These are phyloP conservation scores for Cordyceps javanica DNA, from an alignment of 2,329 filamentous ascomycete genomes.

Conservation along the genomic window DNA sequence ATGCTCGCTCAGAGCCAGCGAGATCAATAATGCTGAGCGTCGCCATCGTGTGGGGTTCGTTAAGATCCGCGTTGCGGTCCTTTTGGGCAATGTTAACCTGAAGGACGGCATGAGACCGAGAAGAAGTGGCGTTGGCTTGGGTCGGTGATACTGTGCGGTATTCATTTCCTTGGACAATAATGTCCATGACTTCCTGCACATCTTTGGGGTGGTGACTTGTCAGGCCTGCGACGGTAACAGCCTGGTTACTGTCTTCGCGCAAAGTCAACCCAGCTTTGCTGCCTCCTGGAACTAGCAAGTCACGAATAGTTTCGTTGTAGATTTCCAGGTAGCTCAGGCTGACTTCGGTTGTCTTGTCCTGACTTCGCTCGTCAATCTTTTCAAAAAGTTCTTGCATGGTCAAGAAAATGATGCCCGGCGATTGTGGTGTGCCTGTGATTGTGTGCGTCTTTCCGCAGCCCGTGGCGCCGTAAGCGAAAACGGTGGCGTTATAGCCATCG, in stretches of 20 bases:
- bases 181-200: constrained; percentile 97
- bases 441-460: constrained; percentile 99
- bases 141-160: constrained; percentile 94
- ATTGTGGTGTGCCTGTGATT: constrained; percentile 84
- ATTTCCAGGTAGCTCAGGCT: constrained; percentile 95
- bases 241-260: constrained; percentile 88
- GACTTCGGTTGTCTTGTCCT: constrained; percentile 84
- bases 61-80: constrained; percentile 84
- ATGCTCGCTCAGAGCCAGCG: constrained; percentile 91
- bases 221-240: constrained; percentile 83
- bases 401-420: constrained; percentile 95
- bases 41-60: constrained; percentile 96
- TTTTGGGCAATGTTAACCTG: constrained; percentile 96
- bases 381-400: constrained; percentile 99
- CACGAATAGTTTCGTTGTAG: constrained; percentile 97
- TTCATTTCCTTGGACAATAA: constrained; percentile 93
- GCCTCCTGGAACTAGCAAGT: constrained; percentile 79
- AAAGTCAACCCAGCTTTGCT: constrained; percentile 84
- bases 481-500: constrained; percentile 97
- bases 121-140: constrained; percentile 94
- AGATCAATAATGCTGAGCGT: constrained; percentile 97
- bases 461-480: constrained; percentile 96
- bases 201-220: constrained; percentile 87
- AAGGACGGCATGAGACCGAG: constrained; percentile 90
- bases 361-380: constrained; percentile 78